Base-by-base conservation (phyloP, 2,329 filamentous ascomycete species). In the Aspergillus proliferans region DNA sequence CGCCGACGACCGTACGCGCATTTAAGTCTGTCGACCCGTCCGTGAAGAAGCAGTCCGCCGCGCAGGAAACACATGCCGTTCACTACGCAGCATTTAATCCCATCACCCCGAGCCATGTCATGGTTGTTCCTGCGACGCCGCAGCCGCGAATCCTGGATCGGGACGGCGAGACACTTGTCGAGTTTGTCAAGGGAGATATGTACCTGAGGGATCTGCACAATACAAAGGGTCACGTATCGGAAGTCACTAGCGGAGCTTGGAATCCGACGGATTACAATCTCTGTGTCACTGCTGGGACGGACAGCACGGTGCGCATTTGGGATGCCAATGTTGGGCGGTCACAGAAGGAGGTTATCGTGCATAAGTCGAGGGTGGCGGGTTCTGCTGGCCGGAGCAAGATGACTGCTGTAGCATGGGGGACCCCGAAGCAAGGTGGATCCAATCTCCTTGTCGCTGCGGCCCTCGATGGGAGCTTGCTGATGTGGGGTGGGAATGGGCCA, bases 151-250 rank as follows among this genome's bases (percentile, higher is more conserved):
- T 98, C 21, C 78, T 97, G 67, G 88, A 83, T 59, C 84, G 93
- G 61, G 92, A 98, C 72, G 93, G 93, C 36, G 88, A 94, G 41
- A 78, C 87, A 6, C 61, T 94, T 44, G 85, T 86, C 1, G 90
- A 96, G 63, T 97, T 95, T 57, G 86, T 90, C 58, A 98, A 98
- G 71, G 93, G 93, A 42, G 93, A 98, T 66, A 97, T 97, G 91
- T 98, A 98, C 62, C 73, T 98, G 57, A 82, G 92, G 47, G 93
- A 98, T 67, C 94, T 97, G 86, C 83, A 96, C 70, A 91, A 97
- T 66, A 98, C 93, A 4, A 97, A 96, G 67, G 93, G 93, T 1
- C 93, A 98, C 70, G 84, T 96, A 46, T 91, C 91, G 3, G 93
- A 96, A 69, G 82, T 96, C 38, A 90, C 89, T 3, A 87, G 85